These are phyloP conservation scores for Epicoccum sorghinum DNA, from an alignment of 2,329 filamentous ascomycete species.

Conservation along the genomic window DNA sequence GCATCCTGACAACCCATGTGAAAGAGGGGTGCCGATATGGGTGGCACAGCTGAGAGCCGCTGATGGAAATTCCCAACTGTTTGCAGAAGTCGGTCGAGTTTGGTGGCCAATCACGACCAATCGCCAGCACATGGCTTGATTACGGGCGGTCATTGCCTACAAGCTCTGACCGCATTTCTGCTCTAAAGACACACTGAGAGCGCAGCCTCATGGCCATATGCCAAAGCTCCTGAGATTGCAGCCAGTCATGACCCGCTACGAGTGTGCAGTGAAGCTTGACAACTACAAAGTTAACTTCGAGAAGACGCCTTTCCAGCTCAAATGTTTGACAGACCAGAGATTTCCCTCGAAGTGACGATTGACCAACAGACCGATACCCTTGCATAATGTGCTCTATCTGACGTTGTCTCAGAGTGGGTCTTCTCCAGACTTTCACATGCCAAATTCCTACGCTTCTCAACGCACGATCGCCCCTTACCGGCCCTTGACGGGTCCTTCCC, in stretches of 20 bases:
- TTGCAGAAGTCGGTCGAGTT: not conserved
- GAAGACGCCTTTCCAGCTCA: too few species aligned
- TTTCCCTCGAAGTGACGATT: too few species aligned
- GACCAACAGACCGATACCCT: too few species aligned
- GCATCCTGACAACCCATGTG: slow-evolving; percentile 9
- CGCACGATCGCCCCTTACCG: slow-evolving; percentile 20
- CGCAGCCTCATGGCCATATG: not conserved
- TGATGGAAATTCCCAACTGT: slow-evolving; percentile 5
- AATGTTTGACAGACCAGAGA: too few species aligned
- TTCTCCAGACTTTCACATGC: slow-evolving; percentile 35
- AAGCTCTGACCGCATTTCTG: not conserved
- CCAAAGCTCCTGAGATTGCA: too few species aligned
- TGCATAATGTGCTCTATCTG: not conserved
- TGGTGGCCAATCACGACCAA: slow-evolving; percentile 1
- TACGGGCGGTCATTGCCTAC: not conserved
- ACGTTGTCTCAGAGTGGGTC: slow-evolving; percentile 18
- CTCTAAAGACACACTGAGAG: not conserved
- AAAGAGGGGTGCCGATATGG: slow-evolving; percentile 7
- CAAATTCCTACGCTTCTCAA: slow-evolving; percentile 18
- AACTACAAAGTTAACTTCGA: too few species aligned
- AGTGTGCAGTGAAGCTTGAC: too few species aligned
- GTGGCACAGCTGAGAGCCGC: not conserved
- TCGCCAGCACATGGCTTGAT: not conserved
- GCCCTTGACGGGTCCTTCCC: slow-evolving; percentile 17
- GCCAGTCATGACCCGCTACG: not conserved